Conservation (phyloP, 1,284 basidiomycete genomes). For the Coriolopsis trogii region DNA sequence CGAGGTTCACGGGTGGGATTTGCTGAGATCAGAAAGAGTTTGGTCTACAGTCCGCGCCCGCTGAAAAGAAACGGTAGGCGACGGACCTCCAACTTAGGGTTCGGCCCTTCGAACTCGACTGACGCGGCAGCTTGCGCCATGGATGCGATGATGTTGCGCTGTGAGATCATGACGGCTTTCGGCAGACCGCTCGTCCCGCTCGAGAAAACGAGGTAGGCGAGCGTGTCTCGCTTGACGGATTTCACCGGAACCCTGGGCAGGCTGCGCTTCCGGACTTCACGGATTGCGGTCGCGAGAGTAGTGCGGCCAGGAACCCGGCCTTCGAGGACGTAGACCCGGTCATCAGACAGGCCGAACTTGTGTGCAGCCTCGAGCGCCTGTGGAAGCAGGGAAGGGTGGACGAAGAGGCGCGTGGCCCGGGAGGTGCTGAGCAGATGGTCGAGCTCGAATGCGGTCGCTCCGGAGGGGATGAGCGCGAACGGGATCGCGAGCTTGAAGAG, state of each 20-base stretch:
- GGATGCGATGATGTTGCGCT: constrained; percentile 62
- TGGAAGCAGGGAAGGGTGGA: constrained; percentile 54
- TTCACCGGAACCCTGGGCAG: constrained; percentile 46
- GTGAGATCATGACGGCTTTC: constrained; percentile 80
- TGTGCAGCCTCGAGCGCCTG: constrained; percentile 52
- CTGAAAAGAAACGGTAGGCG: background rate
- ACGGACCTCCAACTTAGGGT: constrained; percentile 12
- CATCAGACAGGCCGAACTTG: constrained; percentile 50
- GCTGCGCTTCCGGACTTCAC: constrained; percentile 39
- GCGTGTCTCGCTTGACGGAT: constrained; percentile 53
- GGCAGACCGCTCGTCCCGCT: constrained; percentile 79
- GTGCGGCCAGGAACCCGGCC: constrained; percentile 43
- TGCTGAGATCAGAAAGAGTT: background rate
- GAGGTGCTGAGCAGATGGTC: constrained; percentile 57
- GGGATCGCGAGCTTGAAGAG: constrained; percentile 60
- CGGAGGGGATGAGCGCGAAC: constrained; percentile 63
- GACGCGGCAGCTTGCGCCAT: constrained; percentile 45
- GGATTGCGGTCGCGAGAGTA: constrained; percentile 51
- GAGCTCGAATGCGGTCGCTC: constrained; percentile 69
- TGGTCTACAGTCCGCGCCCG: no score
- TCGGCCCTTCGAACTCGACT: constrained; percentile 19
- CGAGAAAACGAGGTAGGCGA: constrained; percentile 76
- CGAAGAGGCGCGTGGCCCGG: constrained; percentile 62
- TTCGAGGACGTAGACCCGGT: constrained; percentile 57
- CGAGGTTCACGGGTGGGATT: constrained; percentile 46